Base-by-base conservation (phyloP, 305 asterid genomes). In the Fraxinus baroniana region DNA sequence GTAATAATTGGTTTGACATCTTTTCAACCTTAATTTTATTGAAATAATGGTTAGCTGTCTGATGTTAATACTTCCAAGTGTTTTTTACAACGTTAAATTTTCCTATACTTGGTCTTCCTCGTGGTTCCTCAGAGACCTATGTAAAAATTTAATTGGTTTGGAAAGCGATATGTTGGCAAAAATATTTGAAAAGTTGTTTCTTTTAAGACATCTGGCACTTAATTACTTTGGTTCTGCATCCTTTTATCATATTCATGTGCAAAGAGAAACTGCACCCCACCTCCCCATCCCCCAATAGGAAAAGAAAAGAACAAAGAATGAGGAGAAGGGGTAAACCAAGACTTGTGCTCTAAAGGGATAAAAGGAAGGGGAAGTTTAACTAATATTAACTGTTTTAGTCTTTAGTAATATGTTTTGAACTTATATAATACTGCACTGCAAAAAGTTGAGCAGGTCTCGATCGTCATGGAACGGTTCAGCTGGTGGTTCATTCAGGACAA, bases 361-460 rank as follows among this genome's bases (percentile, higher is more conserved):
- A 17, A 17, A 30, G 76, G 36, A 30, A 33, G 44, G 35, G 74
- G 15, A 71, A 68, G n/a, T 35, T 28, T 28, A 26, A 68, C 37
- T 68, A 68, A 17, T 33, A 17, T 37, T 13, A 15, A 30, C 26
- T 32, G 36, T 32, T 71, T 71, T 30, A 70, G 46, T 32, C 22
- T 17, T 71, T 13, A 5, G 26, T 71, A 9, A 66, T 73, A 70
- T 60, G 9, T 30, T 46, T 93, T 93, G 86, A 91, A 89, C 87
- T 85, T 78, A 78, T 66, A 37, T 84, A 66, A 76, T 80, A 26
- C 83, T 88, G 89, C 83, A 77, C 55, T 85, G 86, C 83, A 83
- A 88, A 84, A 92, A 95, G 99, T 82, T 89, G 89, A 89, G 87
- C 95, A 94, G 98, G 89, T 89, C 92, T 76, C 93, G 86, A 79